phyloP scores from a whole-genome alignment of 2,329 filamentous ascomycete genomes.

The Penicillium sp. region DNA sequence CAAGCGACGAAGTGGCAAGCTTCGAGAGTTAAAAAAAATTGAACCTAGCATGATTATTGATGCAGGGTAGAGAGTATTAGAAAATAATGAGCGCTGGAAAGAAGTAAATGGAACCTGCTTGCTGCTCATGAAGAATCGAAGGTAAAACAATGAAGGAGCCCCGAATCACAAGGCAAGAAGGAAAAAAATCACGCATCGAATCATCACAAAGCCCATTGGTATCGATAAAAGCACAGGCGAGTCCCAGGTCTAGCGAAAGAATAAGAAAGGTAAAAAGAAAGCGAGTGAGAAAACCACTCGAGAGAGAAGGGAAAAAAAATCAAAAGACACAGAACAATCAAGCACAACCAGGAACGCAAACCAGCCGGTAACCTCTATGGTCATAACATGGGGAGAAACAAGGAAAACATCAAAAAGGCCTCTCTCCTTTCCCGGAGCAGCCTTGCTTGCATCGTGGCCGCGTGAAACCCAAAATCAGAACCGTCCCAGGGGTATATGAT shows the following conservation, averaged over 20 bases:
- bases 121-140: background rate
- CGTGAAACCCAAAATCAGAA: slow-evolving; percentile 12
- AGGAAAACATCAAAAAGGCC: slow-evolving; percentile 18
- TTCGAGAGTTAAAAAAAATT: slow-evolving; percentile 4
- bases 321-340: background rate
- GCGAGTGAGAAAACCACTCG: slow-evolving; percentile 12
- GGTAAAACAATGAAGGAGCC: slow-evolving; percentile 3
- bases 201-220: slow-evolving; percentile 32
- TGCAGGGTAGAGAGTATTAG: slow-evolving; percentile 17
- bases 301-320: slow-evolving; percentile 29
- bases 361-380: slow-evolving; percentile 42
- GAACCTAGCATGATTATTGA: slow-evolving; percentile 14
- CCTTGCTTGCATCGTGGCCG: slow-evolving; percentile 11
- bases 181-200: slow-evolving; percentile 23
- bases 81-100: slow-evolving; percentile 9
- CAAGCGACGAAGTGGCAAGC: slow-evolving; percentile 1
- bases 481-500: slow-evolving; percentile 8
- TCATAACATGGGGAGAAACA: slow-evolving; percentile 33
- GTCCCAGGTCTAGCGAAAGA: slow-evolving; percentile 41
- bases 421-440: slow-evolving; percentile 16
- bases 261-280: slow-evolving; percentile 17
- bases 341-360: slow-evolving; percentile 33
- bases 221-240: slow-evolving; percentile 30
- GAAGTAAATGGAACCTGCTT: slow-evolving; percentile 4
- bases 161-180: slow-evolving; percentile 2